Evolutionary conservation across 139 green algal genomes (phyloP).

Genomic region (Nannochloris sp.): DNA sequence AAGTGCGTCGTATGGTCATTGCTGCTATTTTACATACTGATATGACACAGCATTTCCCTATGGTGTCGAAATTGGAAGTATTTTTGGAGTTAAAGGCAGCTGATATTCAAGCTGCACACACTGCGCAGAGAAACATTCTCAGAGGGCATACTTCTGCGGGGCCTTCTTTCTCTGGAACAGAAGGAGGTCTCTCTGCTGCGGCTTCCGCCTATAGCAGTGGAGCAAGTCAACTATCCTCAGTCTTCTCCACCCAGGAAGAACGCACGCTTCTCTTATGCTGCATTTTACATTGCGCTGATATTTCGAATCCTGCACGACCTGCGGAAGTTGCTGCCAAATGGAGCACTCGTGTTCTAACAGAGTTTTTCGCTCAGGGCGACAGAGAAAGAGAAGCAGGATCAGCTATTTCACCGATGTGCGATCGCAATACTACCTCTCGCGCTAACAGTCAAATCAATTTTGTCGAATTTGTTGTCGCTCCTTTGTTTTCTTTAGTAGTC

Average conservation of each 20-base stretch:
- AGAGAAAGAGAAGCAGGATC: slow-evolving; percentile 33
- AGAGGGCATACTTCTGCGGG: no score
- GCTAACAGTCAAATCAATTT: slow-evolving; percentile 57
- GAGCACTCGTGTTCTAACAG: slow-evolving; percentile 42
- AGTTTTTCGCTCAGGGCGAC: slow-evolving; percentile 67
- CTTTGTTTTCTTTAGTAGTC: slow-evolving; percentile 36
- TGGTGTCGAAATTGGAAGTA: slow-evolving; percentile 42
- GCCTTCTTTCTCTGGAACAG: background rate
- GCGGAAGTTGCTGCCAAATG: slow-evolving; percentile 26
- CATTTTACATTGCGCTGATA: slow-evolving; percentile 61
- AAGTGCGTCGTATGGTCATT: slow-evolving; percentile 46
- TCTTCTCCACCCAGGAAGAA: slow-evolving; percentile 45
- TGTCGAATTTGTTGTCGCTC: slow-evolving; percentile 61
- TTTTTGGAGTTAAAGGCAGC: no score
- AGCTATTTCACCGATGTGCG: slow-evolving; percentile 49
- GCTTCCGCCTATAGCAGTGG: background rate
- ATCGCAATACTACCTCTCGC: slow-evolving; percentile 31
- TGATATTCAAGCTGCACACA: no score
- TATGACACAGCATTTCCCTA: slow-evolving; percentile 62
- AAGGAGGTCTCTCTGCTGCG: background rate
- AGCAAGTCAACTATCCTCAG: background rate
- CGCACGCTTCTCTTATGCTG: slow-evolving; percentile 46
- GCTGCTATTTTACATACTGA: slow-evolving; percentile 56
- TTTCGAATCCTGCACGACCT: slow-evolving; percentile 52
- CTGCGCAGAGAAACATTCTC: no score